Base-by-base conservation (phyloP, 2,329 filamentous ascomycete species). In the Fusarium albosuccineum region DNA sequence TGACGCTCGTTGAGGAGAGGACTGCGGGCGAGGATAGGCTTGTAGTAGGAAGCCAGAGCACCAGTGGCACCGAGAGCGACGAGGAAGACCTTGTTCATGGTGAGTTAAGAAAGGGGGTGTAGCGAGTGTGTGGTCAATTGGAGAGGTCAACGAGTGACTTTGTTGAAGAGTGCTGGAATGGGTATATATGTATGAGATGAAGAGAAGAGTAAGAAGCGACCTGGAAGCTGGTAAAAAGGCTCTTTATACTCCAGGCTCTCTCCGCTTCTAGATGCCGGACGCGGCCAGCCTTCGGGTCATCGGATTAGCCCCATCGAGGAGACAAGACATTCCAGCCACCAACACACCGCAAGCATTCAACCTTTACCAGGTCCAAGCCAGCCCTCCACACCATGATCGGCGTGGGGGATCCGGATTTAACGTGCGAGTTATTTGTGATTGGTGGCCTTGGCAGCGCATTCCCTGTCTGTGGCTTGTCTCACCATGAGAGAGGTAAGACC, bases 21-120 rank as follows among this genome's bases (percentile, higher is more conserved):
- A 36, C 60, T 61, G 44, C 36, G 51, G 22, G 22, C 22, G 22
- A 22, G 22, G 22, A 22, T 22, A 22, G 22, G 22, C 22, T 22
- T 22, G 22, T 22, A 22, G 6, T 67, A 50, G 34, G 61, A 49
- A 11, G 73, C 73, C 44, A 75, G 37, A 9, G 53, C 63, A 17
- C 63, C 61, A 2, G 66, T 50, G 26, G 67, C 63, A 26, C 68
- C 67, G 26, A 76, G 62, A 8, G 62, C 54, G 41, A 74, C 16
- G 51, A 77, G 14, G 29, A 73, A 16, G 29, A 72, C 10, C 64
- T 71, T 75, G 64, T 71, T 69, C 74, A 76, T 75, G 33, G 26
- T 71, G 63, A 39, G 42, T 6, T 50, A 39, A 57, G 16, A 17
- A 17, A 16, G 13, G 41, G 41, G 13, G 41, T 26, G 39, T 26